These are phyloP conservation scores for Ophiostoma sp. DNA, from an alignment of 2,329 filamentous ascomycete species.

Conservation along the genomic window DNA sequence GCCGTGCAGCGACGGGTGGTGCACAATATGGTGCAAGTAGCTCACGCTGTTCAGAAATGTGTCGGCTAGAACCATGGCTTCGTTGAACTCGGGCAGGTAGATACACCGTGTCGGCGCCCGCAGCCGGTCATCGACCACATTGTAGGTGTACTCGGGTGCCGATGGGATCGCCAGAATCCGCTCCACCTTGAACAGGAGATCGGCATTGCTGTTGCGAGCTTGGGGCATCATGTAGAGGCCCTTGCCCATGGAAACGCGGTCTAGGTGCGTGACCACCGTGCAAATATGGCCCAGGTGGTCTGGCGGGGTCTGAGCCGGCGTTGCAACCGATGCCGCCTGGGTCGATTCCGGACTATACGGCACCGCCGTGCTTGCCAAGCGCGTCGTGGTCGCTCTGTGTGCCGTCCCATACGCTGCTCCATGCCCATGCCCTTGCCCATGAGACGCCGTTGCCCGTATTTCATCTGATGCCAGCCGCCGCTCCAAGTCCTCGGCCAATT, in stretches of 20 bases:
- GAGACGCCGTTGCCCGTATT: neutral
- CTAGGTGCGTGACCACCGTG: constrained; percentile 19
- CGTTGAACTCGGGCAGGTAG: constrained; percentile 14
- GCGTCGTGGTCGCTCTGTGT: neutral
- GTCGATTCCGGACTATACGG: constrained; percentile 10
- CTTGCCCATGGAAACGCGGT: constrained; percentile 22
- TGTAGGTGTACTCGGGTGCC: constrained; percentile 16
- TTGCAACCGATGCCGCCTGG: neutral
- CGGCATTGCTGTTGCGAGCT: neutral
- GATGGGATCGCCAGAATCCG: constrained; percentile 11
- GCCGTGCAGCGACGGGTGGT: constrained; percentile 15
- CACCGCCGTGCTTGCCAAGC: neutral
- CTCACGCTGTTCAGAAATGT: constrained; percentile 14
- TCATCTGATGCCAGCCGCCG: neutral
- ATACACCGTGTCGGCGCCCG: neutral
- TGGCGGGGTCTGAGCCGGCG: neutral
- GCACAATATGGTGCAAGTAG: constrained; percentile 21
- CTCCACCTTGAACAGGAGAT: constrained; percentile 11
- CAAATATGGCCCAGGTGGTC: constrained; percentile 17
- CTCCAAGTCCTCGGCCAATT: constrained; percentile 20
- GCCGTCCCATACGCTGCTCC: neutral
- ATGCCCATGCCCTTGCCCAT: neutral
- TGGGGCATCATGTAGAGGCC: constrained; percentile 14
- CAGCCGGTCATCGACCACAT: constrained; percentile 14
- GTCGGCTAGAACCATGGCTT: constrained; percentile 9